A percentile compares a stretch with the other conserved stretches of the same genome.
These are phyloP conservation scores for Picea abies DNA, from an alignment of 83 land plant genomes.

Conservation along the genomic window DNA sequence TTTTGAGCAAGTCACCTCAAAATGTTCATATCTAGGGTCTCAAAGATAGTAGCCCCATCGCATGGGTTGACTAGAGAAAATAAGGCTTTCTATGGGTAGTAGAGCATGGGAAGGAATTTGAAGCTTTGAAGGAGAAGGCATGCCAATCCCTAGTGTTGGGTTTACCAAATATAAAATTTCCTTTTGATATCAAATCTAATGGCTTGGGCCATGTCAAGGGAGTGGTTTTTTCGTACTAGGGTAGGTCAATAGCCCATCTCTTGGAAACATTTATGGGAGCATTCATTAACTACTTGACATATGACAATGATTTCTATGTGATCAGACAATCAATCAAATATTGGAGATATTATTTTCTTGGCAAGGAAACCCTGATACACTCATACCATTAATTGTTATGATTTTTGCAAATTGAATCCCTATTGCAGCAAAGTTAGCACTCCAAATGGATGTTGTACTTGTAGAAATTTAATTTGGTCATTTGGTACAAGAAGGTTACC, in stretches of 20 bases:
- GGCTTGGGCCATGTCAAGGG: background rate
- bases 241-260: background rate
- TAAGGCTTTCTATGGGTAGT: background rate
- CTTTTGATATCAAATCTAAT: background rate
- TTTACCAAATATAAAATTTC: background rate
- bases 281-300: background rate
- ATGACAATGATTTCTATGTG: background rate
- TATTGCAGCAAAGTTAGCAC: too few species aligned
- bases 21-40: too few species aligned
- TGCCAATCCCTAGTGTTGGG: too few species aligned
- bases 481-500: too few species aligned
- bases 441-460: too few species aligned
- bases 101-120: too few species aligned
- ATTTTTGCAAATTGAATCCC: too few species aligned
- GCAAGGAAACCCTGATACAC: background rate
- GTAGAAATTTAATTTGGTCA: too few species aligned
- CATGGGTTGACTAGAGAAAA: background rate
- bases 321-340: background rate
- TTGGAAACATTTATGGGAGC: background rate
- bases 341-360: background rate
- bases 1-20: background rate
- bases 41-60: too few species aligned
- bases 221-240: background rate
- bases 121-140: too few species aligned
- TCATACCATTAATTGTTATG: background rate